Conservation (phyloP, 306 rosid species). For the Lablab purpureus region DNA sequence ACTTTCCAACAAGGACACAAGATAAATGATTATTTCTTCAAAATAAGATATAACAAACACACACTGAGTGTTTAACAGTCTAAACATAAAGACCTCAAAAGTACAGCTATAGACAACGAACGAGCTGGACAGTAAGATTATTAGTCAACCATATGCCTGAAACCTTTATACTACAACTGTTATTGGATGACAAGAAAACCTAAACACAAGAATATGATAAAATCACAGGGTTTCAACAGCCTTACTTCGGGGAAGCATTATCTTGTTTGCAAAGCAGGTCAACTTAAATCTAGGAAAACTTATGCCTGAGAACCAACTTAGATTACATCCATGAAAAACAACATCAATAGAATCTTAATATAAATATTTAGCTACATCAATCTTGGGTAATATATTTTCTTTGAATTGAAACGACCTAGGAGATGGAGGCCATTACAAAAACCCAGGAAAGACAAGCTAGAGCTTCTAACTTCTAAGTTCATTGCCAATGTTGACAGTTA, state of each 20-base stretch:
- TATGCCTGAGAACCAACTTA: background rate
- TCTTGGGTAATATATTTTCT: slow-evolving; percentile 29
- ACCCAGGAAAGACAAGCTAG: background rate
- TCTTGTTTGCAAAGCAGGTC: background rate
- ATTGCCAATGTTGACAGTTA: background rate
- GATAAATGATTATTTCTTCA: background rate
- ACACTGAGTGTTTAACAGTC: background rate
- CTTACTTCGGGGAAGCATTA: background rate
- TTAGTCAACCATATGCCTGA: slow-evolving; percentile 23
- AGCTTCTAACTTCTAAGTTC: slow-evolving; percentile 29
- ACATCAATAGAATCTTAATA: background rate
- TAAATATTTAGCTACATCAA: background rate
- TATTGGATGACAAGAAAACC: background rate
- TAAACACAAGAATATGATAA: background rate
- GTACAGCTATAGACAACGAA: background rate
- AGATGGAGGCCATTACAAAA: background rate
- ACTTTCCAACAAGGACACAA: background rate
- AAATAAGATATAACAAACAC: background rate
- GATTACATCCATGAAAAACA: slow-evolving; percentile 28
- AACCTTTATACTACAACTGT: background rate
- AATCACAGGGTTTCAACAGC: background rate
- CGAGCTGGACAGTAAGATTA: slow-evolving; percentile 15
- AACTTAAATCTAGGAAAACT: slow-evolving; percentile 1
- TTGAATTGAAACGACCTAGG: background rate
- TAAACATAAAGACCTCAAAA: background rate